Conservation (phyloP, 2,329 filamentous ascomycete genomes). For the Ophiocordyceps australis region DNA sequence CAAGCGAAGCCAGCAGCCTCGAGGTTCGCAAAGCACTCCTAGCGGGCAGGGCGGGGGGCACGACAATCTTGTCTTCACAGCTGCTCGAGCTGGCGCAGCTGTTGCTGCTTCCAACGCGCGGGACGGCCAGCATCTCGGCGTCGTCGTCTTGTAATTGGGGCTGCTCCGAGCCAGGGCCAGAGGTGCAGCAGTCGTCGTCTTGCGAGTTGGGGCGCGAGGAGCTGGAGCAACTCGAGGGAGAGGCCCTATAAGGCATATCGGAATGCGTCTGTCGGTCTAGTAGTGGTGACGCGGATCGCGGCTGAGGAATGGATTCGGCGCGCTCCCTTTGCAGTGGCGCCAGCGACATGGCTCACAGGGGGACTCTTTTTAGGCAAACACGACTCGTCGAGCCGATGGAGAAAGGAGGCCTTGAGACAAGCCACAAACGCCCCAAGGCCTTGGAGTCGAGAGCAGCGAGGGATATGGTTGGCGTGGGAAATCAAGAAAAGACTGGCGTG, state of each 20-base stretch:
- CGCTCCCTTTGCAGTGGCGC: slow-evolving; percentile 3
- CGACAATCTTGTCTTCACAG: slow-evolving; percentile 5
- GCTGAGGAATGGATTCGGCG: slow-evolving; percentile 6
- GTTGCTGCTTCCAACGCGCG: slow-evolving; percentile 5
- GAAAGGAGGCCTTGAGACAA: slow-evolving; percentile 4
- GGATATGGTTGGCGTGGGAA: not conserved
- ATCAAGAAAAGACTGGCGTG: slow-evolving; percentile 1
- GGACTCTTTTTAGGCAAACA: slow-evolving; percentile 1
- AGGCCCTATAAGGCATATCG: slow-evolving; percentile 6
- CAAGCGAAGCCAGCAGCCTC: slow-evolving; percentile 15
- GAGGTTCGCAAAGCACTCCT: slow-evolving; percentile 31
- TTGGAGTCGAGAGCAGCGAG: not conserved
- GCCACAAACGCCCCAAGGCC: not conserved
- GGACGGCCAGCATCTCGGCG: slow-evolving; percentile 12
- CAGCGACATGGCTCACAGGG: slow-evolving; percentile 4
- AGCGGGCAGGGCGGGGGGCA: slow-evolving; percentile 29
- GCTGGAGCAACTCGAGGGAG: slow-evolving; percentile 4
- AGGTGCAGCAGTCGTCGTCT: slow-evolving; percentile 1
- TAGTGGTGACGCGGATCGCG: too few relatives aligned
- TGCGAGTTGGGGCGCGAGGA: slow-evolving; percentile 1
- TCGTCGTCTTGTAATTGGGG: slow-evolving; percentile 1
- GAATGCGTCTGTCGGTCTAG: slow-evolving; percentile 3
- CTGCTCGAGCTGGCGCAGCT: slow-evolving; percentile 4
- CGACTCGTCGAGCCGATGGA: too few relatives aligned
- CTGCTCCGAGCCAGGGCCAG: not conserved